These are phyloP conservation scores for Anacardium occidentale DNA, from an alignment of 345 rosid genomes.

Conservation along the genomic window DNA sequence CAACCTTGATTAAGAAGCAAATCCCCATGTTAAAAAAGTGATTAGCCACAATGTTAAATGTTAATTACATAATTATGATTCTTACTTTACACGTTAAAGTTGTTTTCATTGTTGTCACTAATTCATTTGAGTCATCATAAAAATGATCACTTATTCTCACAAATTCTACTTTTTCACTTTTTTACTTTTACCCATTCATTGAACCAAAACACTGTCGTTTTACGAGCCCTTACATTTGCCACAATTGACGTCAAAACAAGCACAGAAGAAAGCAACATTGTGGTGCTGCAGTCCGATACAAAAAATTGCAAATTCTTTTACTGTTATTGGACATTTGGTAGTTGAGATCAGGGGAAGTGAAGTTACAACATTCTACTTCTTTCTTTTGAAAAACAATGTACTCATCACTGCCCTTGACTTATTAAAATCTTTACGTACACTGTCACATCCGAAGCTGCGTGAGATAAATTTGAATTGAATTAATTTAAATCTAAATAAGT, in stretches of 20 bases:
- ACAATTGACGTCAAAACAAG: neutral
- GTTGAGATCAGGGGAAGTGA: neutral
- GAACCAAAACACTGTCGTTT: slow-evolving; percentile 5
- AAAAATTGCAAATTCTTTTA: neutral
- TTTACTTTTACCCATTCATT: slow-evolving; percentile 5
- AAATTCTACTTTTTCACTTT: neutral
- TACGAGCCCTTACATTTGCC: neutral
- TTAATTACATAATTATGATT: slow-evolving; percentile 22
- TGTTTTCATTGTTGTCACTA: neutral
- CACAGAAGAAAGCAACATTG: slow-evolving; percentile 1
- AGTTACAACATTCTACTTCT: neutral
- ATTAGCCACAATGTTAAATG: slow-evolving; percentile 3
- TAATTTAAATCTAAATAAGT: too few species aligned
- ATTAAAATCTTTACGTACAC: too few species aligned
- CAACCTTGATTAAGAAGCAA: slow-evolving; percentile 6
- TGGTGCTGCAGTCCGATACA: neutral
- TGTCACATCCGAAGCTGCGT: too few species aligned
- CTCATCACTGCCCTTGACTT: neutral
- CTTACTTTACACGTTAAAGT: slow-evolving; percentile 13
- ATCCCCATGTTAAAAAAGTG: neutral
- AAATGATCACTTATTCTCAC: neutral
- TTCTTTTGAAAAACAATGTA: neutral
- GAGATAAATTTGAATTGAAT: too few species aligned
- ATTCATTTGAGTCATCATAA: neutral
- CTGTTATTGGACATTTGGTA: slow-evolving; percentile 15